phyloP scores from a whole-genome alignment of 139 green algal genomes.

The Penium margaritaceum region DNA sequence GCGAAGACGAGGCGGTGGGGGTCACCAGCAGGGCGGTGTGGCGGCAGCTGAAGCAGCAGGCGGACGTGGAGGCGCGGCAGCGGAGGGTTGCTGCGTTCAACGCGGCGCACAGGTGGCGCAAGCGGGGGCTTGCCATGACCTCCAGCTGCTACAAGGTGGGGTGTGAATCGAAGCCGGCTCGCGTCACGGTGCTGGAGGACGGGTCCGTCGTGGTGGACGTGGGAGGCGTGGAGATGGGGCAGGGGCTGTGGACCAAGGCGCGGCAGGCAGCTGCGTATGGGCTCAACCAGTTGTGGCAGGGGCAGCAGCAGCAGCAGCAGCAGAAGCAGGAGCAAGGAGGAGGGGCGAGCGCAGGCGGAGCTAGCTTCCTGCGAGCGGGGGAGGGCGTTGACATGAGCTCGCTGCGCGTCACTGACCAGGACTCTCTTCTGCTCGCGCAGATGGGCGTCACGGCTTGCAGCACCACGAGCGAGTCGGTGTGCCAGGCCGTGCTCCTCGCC shows the following conservation, averaged over 20 bases:
- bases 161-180: constrained; percentile 56
- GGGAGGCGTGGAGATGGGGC: constrained; percentile 92
- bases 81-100: constrained; percentile 63
- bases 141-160: constrained; percentile 89
- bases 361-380: background rate
- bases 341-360: background rate
- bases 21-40: constrained; percentile 52
- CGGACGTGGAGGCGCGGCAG: constrained; percentile 39
- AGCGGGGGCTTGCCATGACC: constrained; percentile 73
- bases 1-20: background rate
- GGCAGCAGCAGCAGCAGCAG: background rate
- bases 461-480: constrained; percentile 8
- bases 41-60: constrained; percentile 43
- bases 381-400: background rate
- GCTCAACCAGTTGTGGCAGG: constrained; percentile 20
- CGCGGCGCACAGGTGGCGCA: constrained; percentile 59
- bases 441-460: constrained; percentile 21
- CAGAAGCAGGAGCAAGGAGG: background rate
- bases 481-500: background rate
- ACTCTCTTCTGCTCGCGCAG: constrained; percentile 5
- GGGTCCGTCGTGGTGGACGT: constrained; percentile 82
- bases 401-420: constrained; percentile 23
- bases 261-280: constrained; percentile 51
- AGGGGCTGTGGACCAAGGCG: constrained; percentile 93
- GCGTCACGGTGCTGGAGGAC: constrained; percentile 70